phyloP scores from a whole-genome alignment of 495 filamentous ascomycete genomes.

The Rostrohypoxylon terebratum region DNA sequence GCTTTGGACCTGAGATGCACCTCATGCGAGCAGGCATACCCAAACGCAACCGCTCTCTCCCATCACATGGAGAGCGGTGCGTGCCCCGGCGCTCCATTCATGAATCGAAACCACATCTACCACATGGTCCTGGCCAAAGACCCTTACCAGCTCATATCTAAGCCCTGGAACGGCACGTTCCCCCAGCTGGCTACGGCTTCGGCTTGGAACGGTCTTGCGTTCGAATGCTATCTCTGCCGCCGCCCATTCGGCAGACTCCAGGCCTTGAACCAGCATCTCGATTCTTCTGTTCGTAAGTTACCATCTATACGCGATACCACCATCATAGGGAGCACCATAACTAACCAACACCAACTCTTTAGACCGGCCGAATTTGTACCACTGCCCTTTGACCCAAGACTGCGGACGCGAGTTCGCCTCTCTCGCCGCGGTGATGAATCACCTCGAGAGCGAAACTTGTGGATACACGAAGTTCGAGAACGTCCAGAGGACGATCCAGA shows the following conservation, averaged over 20 bases:
- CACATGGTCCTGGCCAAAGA: not conserved
- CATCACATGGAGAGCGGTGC: constrained; percentile 48
- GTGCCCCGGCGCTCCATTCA: constrained; percentile 29
- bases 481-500: constrained; percentile 49
- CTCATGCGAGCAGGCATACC: constrained; percentile 41
- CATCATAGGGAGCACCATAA: not conserved
- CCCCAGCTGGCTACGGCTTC: not conserved
- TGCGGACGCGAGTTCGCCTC: constrained; percentile 62
- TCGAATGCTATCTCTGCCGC: constrained; percentile 4
- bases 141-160: not conserved
- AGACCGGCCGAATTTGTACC: constrained; percentile 64
- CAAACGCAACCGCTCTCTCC: constrained; percentile 45
- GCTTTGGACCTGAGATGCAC: constrained; percentile 44
- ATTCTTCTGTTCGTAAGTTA: constrained; percentile 1
- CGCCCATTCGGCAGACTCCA: not conserved
- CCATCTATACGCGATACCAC: no score
- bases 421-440: constrained; percentile 64
- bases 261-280: not conserved
- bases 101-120: constrained; percentile 48
- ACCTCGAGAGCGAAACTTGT: constrained; percentile 68
- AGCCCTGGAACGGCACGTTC: constrained; percentile 23
- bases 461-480: constrained; percentile 60
- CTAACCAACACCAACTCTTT: constrained; percentile 32
- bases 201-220: not conserved
- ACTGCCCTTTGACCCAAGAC: constrained; percentile 58